These are phyloP conservation scores for Sporothrix pallida DNA, from an alignment of 2,329 filamentous ascomycete genomes.

Conservation along the genomic window DNA sequence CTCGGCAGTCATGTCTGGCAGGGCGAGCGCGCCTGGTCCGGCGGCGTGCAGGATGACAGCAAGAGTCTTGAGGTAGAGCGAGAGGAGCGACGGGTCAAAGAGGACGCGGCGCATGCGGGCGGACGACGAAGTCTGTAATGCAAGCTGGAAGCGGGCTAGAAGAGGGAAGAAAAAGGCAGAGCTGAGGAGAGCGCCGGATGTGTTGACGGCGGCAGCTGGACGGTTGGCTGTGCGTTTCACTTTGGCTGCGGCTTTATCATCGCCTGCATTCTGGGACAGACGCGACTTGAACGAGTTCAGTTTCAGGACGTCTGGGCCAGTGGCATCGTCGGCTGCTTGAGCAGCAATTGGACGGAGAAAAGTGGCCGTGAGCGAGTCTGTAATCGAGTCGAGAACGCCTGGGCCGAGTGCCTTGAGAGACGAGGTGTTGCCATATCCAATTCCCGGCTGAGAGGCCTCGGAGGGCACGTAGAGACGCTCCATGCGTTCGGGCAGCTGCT, in stretches of 20 bases:
- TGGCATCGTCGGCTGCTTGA: constrained; percentile 76
- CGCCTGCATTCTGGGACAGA: constrained; percentile 62
- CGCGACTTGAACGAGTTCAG: constrained; percentile 86
- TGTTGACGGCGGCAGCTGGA: constrained; percentile 69
- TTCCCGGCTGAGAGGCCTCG: constrained; percentile 35
- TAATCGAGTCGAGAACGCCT: constrained; percentile 71
- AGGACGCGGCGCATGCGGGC: constrained; percentile 62
- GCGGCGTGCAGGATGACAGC: constrained; percentile 81
- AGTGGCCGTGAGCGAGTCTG: constrained; percentile 68
- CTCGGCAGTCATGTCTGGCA: constrained; percentile 82
- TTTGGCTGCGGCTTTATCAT: constrained; percentile 39
- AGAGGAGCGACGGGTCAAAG: constrained; percentile 75
- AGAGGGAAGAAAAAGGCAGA: constrained; percentile 86
- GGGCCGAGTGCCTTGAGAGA: constrained; percentile 58
- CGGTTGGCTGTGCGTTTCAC: constrained; percentile 53
- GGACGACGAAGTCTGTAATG: constrained; percentile 50
- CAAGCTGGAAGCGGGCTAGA: constrained; percentile 77
- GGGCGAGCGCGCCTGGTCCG: constrained; percentile 75
- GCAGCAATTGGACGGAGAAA: constrained; percentile 85
- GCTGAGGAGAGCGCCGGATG: constrained; percentile 76
- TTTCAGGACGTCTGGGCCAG: constrained; percentile 84
- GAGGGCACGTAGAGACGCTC: constrained; percentile 69
- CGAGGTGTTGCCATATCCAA: constrained; percentile 41
- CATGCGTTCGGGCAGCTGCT: constrained; percentile 74
- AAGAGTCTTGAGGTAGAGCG: constrained; percentile 84